A percentile compares a stretch with the other conserved stretches of the same genome.
Conservation (phyloP, 371 early-diverging fungal genomes). For the Mortierella sp. region DNA sequence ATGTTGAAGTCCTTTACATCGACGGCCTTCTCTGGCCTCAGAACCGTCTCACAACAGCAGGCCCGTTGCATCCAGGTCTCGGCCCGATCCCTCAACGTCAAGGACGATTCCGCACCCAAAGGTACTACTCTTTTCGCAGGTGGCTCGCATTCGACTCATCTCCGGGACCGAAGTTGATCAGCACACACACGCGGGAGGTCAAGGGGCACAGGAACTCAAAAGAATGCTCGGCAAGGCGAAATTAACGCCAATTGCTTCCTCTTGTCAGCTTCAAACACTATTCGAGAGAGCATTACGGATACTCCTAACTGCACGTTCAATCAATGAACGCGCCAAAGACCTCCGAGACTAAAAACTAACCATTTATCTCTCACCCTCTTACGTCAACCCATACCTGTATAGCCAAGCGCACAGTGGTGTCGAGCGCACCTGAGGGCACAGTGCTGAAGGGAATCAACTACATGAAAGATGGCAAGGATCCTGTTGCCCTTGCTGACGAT, state of each 20-base stretch:
- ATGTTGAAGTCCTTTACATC: constrained; percentile 51
- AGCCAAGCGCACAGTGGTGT: constrained; percentile 58
- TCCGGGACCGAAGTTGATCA: neutral
- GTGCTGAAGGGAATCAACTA: constrained; percentile 89
- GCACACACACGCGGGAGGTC: neutral
- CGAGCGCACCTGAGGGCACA: constrained; percentile 82
- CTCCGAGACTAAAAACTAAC: neutral
- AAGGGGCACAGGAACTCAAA: neutral
- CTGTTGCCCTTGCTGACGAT: constrained; percentile 87
- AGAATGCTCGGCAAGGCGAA: neutral
- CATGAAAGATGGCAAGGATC: constrained; percentile 85
- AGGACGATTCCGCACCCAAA: constrained; percentile 45
- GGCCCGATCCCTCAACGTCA: constrained; percentile 33
- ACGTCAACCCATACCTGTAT: neutral
- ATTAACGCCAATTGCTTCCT: neutral
- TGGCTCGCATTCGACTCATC: neutral
- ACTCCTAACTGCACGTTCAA: neutral
- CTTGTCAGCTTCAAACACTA: no score
- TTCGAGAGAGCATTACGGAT: neutral
- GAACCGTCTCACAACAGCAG: constrained; percentile 31
- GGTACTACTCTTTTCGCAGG: constrained; percentile 18
- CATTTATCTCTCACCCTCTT: neutral
- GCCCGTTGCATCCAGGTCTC: constrained; percentile 54
- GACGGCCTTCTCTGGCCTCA: constrained; percentile 38
- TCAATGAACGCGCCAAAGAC: neutral